Percentiles rank a stretch among this genome's conserved stretches.
Evolutionary conservation across 2,329 filamentous ascomycete species (phyloP).

Genomic region (Hypoxylon sp.): DNA sequence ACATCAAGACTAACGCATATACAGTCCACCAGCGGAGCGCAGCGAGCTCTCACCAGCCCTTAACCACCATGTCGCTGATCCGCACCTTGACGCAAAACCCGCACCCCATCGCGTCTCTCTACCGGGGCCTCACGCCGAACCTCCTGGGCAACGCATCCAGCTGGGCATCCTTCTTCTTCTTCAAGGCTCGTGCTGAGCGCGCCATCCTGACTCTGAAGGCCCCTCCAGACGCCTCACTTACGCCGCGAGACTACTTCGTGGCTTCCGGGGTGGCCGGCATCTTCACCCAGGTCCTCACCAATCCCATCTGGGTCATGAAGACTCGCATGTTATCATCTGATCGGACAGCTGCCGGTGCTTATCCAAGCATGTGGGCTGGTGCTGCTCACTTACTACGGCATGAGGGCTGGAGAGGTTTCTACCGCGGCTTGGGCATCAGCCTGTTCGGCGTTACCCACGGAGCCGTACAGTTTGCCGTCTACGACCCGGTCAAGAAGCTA

Average conservation of each 20-base stretch:
- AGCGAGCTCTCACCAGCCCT: constrained; percentile 55
- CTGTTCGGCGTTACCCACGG: constrained; percentile 91
- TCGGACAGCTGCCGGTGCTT: constrained; percentile 80
- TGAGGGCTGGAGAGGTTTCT: constrained; percentile 87
- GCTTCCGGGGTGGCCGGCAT: constrained; percentile 80
- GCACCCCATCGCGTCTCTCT: constrained; percentile 78
- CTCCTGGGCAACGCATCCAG: constrained; percentile 89
- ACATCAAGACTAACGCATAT: constrained; percentile 7
- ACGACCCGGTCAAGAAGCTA: constrained; percentile 77
- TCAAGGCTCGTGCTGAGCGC: constrained; percentile 71
- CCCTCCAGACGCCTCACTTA: constrained; percentile 56
- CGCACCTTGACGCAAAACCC: constrained; percentile 65
- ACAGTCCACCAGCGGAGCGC: constrained; percentile 65
- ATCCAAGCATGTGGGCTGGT: constrained; percentile 82
- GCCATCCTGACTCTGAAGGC: constrained; percentile 58
- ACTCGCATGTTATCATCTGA: constrained; percentile 96
- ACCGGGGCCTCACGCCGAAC: constrained; percentile 91
- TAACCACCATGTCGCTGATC: constrained; percentile 68
- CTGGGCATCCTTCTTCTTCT: constrained; percentile 94
- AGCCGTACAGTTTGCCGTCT: constrained; percentile 95
- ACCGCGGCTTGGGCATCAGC: constrained; percentile 86
- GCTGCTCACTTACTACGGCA: constrained; percentile 74
- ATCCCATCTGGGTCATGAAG: constrained; percentile 98
- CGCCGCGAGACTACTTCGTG: constrained; percentile 82
- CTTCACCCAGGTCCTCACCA: constrained; percentile 85